These are phyloP conservation scores for Exidia glandulosa DNA, from an alignment of 768 basidiomycete species.

Conservation along the genomic window DNA sequence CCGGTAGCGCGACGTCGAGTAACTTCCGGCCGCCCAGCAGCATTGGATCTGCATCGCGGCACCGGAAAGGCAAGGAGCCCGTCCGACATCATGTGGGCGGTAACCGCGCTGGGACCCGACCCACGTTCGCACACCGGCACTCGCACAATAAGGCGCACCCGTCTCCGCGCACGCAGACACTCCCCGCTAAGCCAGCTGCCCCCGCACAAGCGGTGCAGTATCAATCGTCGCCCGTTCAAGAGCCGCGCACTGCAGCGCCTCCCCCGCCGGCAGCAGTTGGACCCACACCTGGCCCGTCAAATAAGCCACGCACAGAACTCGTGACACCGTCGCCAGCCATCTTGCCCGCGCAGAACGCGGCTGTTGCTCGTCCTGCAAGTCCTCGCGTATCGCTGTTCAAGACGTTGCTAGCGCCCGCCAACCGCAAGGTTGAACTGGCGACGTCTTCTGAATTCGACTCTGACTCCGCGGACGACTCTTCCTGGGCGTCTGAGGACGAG, in stretches of 20 bases:
- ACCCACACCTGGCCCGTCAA: not conserved
- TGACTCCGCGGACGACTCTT: conserved; percentile 21
- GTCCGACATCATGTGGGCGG: not conserved
- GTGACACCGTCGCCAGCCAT: conserved; percentile 1
- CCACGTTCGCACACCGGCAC: not conserved
- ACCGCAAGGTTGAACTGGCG: conserved; percentile 9
- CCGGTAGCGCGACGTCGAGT: not conserved
- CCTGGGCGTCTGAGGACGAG: conserved; percentile 41
- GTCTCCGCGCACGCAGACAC: not conserved
- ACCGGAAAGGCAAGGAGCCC: not conserved
- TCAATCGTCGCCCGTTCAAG: no score
- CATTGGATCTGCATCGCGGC: not conserved
- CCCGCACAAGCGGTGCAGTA: not conserved
- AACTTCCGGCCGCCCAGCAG: not conserved
- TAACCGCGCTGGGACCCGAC: not conserved
- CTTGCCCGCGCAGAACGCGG: not conserved
- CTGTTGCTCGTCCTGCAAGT: not conserved
- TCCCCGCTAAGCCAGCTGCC: not conserved
- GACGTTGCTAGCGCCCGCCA: not conserved
- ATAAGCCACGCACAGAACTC: not conserved
- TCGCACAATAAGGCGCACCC: not conserved
- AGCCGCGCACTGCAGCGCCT: not conserved
- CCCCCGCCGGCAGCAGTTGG: not conserved
- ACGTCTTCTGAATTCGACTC: conserved; percentile 41
- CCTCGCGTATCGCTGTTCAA: not conserved